These are phyloP conservation scores for Crithidia thermophila DNA, from an alignment of 208 protist species.

Conservation along the genomic window DNA sequence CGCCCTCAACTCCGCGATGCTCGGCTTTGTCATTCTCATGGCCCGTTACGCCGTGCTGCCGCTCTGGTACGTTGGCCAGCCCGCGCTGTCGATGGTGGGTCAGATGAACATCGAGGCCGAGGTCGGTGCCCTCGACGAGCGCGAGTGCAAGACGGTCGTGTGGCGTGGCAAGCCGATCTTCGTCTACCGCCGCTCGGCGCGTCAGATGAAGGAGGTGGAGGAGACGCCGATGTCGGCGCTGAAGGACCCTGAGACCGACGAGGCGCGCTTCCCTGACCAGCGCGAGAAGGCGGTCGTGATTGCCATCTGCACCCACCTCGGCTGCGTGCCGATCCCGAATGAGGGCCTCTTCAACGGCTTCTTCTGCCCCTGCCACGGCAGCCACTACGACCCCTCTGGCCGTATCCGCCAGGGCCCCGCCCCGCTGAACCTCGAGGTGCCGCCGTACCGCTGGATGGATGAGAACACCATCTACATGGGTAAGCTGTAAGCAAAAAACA, in stretches of 20 bases:
- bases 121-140: slow-evolving; percentile 91
- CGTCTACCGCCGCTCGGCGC: slow-evolving; percentile 95
- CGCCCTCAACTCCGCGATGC: slow-evolving; percentile 83
- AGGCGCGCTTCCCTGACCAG: slow-evolving; percentile 85
- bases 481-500: slow-evolving; percentile 56
- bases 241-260: slow-evolving; percentile 96
- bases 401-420: slow-evolving; percentile 98
- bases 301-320: slow-evolving; percentile 99
- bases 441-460: slow-evolving; percentile 96
- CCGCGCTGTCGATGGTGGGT: slow-evolving; percentile 93
- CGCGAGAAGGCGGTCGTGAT: slow-evolving; percentile 96
- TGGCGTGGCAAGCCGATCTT: slow-evolving; percentile 99
- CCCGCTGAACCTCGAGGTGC: slow-evolving; percentile 99
- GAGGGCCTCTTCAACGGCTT: slow-evolving; percentile 97
- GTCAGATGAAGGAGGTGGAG: slow-evolving; percentile 93
- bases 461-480: slow-evolving; percentile 96
- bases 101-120: slow-evolving; percentile 98
- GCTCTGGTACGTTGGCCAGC: slow-evolving; percentile 89
- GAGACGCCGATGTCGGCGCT: slow-evolving; percentile 86
- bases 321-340: slow-evolving; percentile 98
- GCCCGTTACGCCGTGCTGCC: slow-evolving; percentile 82
- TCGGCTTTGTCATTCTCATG: slow-evolving; percentile 86
- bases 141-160: slow-evolving; percentile 94
- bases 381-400: slow-evolving; percentile 98
- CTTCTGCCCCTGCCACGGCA: slow-evolving; percentile 99